Evolutionary conservation across 2,329 filamentous ascomycete genomes (phyloP), one percentile per base, ranked within the genome.

Genomic region (Beauveria rudraprayagi): DNA sequence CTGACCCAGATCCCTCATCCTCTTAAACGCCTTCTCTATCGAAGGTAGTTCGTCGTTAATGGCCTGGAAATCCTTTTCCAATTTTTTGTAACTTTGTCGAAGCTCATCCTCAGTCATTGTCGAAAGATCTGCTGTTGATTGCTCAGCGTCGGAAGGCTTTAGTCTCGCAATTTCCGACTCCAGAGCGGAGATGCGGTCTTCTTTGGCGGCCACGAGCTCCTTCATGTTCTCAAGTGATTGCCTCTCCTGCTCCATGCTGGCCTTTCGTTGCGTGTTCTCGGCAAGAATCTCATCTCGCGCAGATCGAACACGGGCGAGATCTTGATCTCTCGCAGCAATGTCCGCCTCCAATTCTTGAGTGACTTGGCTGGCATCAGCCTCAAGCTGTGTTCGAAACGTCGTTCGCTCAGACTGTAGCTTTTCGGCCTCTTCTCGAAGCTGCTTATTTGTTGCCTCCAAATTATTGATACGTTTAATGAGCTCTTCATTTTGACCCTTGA

Each of bases 401-500:
- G 90, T 92, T 60, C 94, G 82, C 72, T 99, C 94, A 1, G 90
- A 86, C 68, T 93, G 90, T 56, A 92, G 78, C 71, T 89, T 95
- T 68, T 93, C 88, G 6, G 90, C 88, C 69, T 96, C 92, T 71
- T 96, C 89, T 41, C 89, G 86, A 34, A 97, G 74, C 66, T 92
- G 87, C 63, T 89, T 87, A 72, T 97, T 97, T 14, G 87, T 89
- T 3, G 91, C 91, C 73, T 97, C 93, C 16, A 97, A 76, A 67
- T 93, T 87, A 72, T 99, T 99, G 69, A 96, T 87, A 43, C 91
- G 87, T 72, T 91, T 93, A 67, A 97, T 91, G 9, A 96, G 84
- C 67, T 97, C 93, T 69, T 97, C 94, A 68, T 95, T 90, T 68
- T 97, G 91, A 26, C 83, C 83, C 75, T 92, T 95, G 70, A 97